Evolutionary conservation across 352 stramenopile species (phyloP), one percentile per base, ranked within the genome.

Genomic region (Phytophthora podocarpi): DNA sequence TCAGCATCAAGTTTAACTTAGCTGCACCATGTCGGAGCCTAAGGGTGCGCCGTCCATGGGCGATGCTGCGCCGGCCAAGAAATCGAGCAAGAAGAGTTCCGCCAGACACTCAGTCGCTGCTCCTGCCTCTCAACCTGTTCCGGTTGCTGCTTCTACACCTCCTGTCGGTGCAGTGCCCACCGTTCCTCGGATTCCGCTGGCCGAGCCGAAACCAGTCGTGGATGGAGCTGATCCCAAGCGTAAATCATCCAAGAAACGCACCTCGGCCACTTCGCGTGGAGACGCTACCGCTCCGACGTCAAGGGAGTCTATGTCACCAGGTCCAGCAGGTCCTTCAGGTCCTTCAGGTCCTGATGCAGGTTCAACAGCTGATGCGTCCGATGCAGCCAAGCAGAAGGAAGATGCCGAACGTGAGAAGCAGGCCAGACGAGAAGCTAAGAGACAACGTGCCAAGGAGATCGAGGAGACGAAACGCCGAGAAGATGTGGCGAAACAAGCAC

Each of bases 391-490:
- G 43, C 60, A 66, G 5, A 75, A 74, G 24, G 70, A 70, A 5
- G 72, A 82, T 18, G 59, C 54, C 0, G 78, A 81, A 32, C 70
- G 67, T 34, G 73, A 80, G 32, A 76, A 74, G 20, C 62, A 76
- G 7, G 56, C 59, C 0, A 52, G 70, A 54, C 65, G 75, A 20
- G 78, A 89, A 53, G 80, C 82, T 9, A 90, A 89, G 28, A 71
- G 60, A 11, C 74, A 85, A 21, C 70, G 77, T 24, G 65, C 66
- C 4, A 85, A 82, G 28, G 80, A 88, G 41, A 16, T 82, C 0
- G 78, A 89, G 39, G 78, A 89, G 8, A 51, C 65, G 2, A 83
- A 78, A 40, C 64, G 69, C 11, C 67, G 74, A 21, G 74, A 89
- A 61, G 79, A 89, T 21, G 24, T 87, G 18, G 65, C 66, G 11